Evolutionary conservation across 140 eudicot species (phyloP), one percentile per base, ranked within the genome.

Genomic region (Cichorium intybus): DNA sequence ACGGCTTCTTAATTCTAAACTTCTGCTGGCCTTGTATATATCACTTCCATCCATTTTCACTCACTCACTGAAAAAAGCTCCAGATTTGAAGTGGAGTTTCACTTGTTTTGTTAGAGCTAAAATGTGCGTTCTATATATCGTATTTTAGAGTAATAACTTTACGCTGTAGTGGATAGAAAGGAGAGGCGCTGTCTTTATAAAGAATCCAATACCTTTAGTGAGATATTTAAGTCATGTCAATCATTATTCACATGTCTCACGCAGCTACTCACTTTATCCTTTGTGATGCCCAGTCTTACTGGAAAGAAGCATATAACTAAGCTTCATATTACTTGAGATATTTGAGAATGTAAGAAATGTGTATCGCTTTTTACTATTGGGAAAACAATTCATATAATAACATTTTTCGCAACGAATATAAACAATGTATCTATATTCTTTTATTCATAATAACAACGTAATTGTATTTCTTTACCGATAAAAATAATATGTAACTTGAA

Each of bases 41-140:
- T 53, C 59, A 9, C 31, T 53, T 53, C 59, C 59, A 24, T 53
- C 59, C 59, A 53, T 53, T 53, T 53, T 53, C 49, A 15, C 49
- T 3, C 49, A 14, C 49, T 15, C 0, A 39, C 16, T 39, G 3
- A 39, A 10, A 39, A 39, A 15, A 3, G 15, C n/a, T 43, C 15
- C 49, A 43, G 49, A 43, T 43, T 15, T 43, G 8, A 43, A 43
- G 4, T 43, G 18, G 48, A 7, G 7, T 43, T 43, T 4, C 18
- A 15, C 49, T 43, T 15, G 18, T 15, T 43, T 14, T 39, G 0
- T 14, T 43, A 1, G 15, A 43, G 2, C 49, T 43, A 18, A 43
- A 43, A 43, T 3, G 4, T 43, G 49, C 49, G 15, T 43, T 12
- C n/a, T 43, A 20, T 43, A 14, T 43, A 35, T 39, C 18, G 14